Conservation (phyloP, 768 basidiomycete genomes). For the Megacollybia marginata region DNA sequence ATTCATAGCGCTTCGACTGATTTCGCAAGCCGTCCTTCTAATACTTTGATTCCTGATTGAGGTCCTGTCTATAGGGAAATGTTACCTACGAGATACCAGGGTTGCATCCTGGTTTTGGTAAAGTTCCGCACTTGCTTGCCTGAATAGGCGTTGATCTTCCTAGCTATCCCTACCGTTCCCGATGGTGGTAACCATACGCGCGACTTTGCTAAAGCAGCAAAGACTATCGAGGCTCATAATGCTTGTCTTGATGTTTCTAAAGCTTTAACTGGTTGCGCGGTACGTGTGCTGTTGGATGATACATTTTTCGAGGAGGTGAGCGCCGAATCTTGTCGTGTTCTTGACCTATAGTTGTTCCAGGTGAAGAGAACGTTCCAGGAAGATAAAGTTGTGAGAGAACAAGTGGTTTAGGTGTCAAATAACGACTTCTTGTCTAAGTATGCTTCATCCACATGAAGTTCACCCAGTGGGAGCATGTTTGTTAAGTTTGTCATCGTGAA, state of each 20-base stretch:
- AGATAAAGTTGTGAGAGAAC: constrained; percentile 18
- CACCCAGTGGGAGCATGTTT: no score
- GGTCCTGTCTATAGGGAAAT: constrained; percentile 46
- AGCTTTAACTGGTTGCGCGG: constrained; percentile 62
- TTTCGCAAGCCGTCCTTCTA: constrained; percentile 46
- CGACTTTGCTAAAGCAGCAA: constrained; percentile 61
- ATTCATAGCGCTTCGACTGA: constrained; percentile 72
- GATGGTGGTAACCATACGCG: constrained; percentile 76
- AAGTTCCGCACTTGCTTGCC: not conserved
- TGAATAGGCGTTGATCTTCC: not conserved
- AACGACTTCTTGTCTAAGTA: no score
- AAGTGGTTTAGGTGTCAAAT: no score
- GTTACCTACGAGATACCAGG: constrained; percentile 63
- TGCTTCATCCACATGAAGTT: no score
- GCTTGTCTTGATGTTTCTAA: constrained; percentile 64
- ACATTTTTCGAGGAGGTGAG: constrained; percentile 50
- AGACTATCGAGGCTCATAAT: constrained; percentile 52
- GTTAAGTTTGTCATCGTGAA: no score
- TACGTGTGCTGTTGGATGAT: constrained; percentile 65
- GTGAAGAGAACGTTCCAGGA: constrained; percentile 44
- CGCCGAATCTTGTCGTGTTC: constrained; percentile 1
- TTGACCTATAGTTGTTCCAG: constrained; percentile 17
- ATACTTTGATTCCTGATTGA: not conserved
- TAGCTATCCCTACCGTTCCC: constrained; percentile 68
- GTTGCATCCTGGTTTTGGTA: constrained; percentile 69